Conservation (phyloP, 2,329 filamentous ascomycete genomes). For the Alternaria sp. region DNA sequence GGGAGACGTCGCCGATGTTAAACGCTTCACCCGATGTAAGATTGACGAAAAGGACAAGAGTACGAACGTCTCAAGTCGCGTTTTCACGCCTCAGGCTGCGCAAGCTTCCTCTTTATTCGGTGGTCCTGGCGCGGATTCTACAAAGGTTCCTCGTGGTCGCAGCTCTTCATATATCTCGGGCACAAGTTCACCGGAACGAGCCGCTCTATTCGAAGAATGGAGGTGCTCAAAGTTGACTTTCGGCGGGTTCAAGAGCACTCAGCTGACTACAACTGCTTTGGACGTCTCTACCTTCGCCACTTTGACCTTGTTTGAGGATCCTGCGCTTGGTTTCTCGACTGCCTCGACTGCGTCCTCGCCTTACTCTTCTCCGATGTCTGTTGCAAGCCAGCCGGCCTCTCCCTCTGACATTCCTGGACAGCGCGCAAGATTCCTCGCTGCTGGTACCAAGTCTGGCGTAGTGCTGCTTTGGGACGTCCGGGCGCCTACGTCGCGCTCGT, state of each 20-base stretch:
- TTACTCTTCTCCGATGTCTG: constrained; percentile 60
- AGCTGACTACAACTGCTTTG: constrained; percentile 73
- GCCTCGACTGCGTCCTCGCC: constrained; percentile 61
- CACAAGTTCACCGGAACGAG: constrained; percentile 47
- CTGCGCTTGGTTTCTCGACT: constrained; percentile 67
- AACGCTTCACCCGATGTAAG: constrained; percentile 64
- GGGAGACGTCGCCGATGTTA: constrained; percentile 59
- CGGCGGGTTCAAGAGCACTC: constrained; percentile 63
- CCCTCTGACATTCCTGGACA: constrained; percentile 78
- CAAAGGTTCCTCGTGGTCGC: constrained; percentile 31
- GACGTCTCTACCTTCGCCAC: constrained; percentile 78
- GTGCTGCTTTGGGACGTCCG: constrained; percentile 87
- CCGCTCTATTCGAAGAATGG: constrained; percentile 67
- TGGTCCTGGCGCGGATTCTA: constrained; percentile 45
- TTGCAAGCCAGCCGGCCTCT: constrained; percentile 53
- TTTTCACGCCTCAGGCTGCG: constrained; percentile 22
- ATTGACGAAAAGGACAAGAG: constrained; percentile 40
- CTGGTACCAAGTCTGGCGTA: constrained; percentile 80
- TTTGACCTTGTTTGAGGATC: constrained; percentile 78
- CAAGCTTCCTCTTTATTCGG: constrained; percentile 59
- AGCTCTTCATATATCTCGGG: constrained; percentile 44
- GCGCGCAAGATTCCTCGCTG: constrained; percentile 77
- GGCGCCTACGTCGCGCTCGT: constrained; percentile 63
- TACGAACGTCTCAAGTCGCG: constrained; percentile 21
- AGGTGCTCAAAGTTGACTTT: constrained; percentile 66